Evolutionary conservation across 306 rosid genomes (phyloP), one percentile per base, ranked within the genome.

Genomic region (Ormosia semicastrata): DNA sequence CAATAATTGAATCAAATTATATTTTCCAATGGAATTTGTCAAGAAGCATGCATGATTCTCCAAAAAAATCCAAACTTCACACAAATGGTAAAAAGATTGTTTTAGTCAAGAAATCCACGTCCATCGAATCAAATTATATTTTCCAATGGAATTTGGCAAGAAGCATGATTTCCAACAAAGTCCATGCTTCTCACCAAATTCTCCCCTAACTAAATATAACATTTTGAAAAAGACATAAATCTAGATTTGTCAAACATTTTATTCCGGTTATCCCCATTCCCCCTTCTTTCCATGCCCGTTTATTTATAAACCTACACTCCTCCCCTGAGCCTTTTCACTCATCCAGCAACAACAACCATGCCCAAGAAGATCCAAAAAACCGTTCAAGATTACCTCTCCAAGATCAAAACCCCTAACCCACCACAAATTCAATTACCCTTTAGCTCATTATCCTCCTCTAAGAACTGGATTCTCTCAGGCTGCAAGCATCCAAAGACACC

Each of bases 401-500:
- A 88, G 87, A 68, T 92, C 49, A 94, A 88, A 81, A 84, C 49
- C 47, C 87, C 87, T 24, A 68, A 66, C 41, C 76, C 54, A 3
- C 85, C 87, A 44, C 91, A 69, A 57, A 62, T 82, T 73, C 78
- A 66, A 10, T 43, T 85, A 83, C 73, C 92, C 85, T 79, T 77
- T 2, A 24, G 79, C 15, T 53, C 65, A 30, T 18, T 85, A 6
- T 84, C 88, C 3, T 72, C 87, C 15, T 87, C 95, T 0, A 91
- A 82, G 39, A 76, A 13, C 4, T 90, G 92, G 92, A 71, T 91
- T 30, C 87, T 90, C 54, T 81, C 91, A 1, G 85, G 85, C 1
- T 90, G 97, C 83, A 91, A 88, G 71, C 87, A 90, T 17, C 94
- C 97, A 0, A 92, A 67, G 43, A 91, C 97, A 3, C 91, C 89